These are phyloP conservation scores for Sextonia rubra DNA, from an alignment of 164 flowering plant species.

Conservation along the genomic window DNA sequence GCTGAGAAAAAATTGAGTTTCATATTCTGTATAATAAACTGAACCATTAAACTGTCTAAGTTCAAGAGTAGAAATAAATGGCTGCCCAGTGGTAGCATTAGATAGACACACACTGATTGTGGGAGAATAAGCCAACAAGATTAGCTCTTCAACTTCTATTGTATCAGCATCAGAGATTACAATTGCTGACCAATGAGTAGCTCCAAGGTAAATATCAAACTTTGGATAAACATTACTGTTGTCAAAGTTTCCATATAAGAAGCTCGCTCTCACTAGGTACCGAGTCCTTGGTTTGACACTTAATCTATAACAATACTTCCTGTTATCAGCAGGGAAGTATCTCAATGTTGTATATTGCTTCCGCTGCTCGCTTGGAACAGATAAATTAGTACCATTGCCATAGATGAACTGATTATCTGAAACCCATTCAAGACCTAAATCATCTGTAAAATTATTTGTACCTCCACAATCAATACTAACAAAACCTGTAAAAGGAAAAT, in stretches of 20 bases:
- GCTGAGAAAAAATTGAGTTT: slow-evolving; percentile 65
- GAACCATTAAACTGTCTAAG: slow-evolving; percentile 96
- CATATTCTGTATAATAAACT: slow-evolving; percentile 62
- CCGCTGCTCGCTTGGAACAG: slow-evolving; percentile 63
- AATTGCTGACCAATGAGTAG: slow-evolving; percentile 92
- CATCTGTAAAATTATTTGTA: slow-evolving; percentile 56
- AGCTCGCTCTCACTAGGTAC: slow-evolving; percentile 81
- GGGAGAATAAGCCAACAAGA: slow-evolving; percentile 72
- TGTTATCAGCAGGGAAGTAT: slow-evolving; percentile 75
- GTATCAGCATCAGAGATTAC: slow-evolving; percentile 82
- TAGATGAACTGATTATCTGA: slow-evolving; percentile 48
- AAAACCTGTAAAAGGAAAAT: slow-evolving; percentile 63
- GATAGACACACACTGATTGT: slow-evolving; percentile 81
- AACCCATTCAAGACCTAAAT: slow-evolving; percentile 80
- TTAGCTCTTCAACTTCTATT: slow-evolving; percentile 61
- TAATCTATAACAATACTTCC: slow-evolving; percentile 84
- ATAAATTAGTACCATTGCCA: slow-evolving; percentile 55
- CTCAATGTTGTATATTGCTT: slow-evolving; percentile 71
- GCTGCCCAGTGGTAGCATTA: slow-evolving; percentile 93
- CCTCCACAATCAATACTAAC: slow-evolving; percentile 93
- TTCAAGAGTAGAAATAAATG: slow-evolving; percentile 96
- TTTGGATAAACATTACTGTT: slow-evolving; percentile 90
- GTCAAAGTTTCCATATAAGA: slow-evolving; percentile 94
- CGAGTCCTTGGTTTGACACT: slow-evolving; percentile 67
- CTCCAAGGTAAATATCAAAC: slow-evolving; percentile 85